phyloP scores from a whole-genome alignment of 805 yeast genomes.

The Monosporozyma aquatica region DNA sequence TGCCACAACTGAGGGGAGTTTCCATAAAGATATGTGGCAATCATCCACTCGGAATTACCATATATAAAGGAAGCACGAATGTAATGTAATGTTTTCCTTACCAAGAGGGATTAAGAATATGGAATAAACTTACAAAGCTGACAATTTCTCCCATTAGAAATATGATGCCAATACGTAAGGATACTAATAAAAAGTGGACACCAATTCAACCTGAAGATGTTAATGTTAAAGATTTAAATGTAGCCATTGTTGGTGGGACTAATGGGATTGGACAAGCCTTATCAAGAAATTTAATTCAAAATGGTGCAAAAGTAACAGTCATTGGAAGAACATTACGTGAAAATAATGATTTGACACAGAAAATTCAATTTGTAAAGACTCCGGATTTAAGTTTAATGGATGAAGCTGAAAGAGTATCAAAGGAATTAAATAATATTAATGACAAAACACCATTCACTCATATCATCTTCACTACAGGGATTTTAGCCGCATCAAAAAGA shows the following conservation, averaged over 20 bases:
- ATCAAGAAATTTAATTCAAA: conserved; percentile 17
- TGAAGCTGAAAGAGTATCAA: conserved; percentile 21
- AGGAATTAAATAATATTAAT: conserved; percentile 12
- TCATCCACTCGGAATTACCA: no score
- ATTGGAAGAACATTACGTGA: conserved; percentile 33
- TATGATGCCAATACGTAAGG: conserved; percentile 4
- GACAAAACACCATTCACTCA: conserved; percentile 17
- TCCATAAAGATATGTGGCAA: no score
- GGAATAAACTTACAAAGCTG: no score
- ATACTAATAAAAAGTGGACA: conserved; percentile 4
- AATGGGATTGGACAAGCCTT: conserved; percentile 35
- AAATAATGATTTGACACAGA: conserved; percentile 18
- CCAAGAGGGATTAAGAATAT: no score
- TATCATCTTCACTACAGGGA: conserved; percentile 35
- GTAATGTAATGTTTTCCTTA: no score
- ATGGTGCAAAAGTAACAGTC: conserved; percentile 31
- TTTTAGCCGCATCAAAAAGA: conserved; percentile 27
- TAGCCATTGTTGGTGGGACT: conserved; percentile 34
- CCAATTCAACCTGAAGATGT: not conserved
- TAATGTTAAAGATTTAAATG: conserved; percentile 11
- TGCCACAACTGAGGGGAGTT: no score
- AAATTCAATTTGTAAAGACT: conserved; percentile 27
- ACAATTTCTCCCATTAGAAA: no score
- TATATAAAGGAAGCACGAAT: no score
- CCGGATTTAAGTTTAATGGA: conserved; percentile 28